These are phyloP conservation scores for Fusarium sp. DNA, from an alignment of 2,329 filamentous ascomycete genomes.

Conservation along the genomic window DNA sequence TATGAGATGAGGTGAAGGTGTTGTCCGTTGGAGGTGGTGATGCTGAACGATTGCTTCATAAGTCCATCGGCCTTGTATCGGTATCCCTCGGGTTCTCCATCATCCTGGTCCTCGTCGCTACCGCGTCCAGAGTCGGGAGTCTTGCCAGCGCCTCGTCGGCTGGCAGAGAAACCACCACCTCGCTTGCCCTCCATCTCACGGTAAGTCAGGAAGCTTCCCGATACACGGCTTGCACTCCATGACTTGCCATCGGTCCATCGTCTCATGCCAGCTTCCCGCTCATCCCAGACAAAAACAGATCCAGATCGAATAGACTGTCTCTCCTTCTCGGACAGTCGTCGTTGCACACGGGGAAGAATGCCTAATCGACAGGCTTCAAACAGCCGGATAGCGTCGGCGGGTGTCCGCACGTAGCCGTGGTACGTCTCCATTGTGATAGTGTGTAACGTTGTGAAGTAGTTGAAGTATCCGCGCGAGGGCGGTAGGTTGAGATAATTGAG, in stretches of 20 bases:
- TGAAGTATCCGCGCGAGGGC: constrained; percentile 29
- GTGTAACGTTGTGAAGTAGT: constrained; percentile 35
- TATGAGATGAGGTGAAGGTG: constrained; percentile 98
- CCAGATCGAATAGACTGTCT: constrained; percentile 95
- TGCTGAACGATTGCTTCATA: constrained; percentile 99
- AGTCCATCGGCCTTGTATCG: constrained; percentile 95
- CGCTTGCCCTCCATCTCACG: constrained; percentile 99
- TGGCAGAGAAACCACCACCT: constrained; percentile 77
- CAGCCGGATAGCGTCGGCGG: constrained; percentile 96
- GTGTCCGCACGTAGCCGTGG: constrained; percentile 93
- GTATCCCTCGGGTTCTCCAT: constrained; percentile 89
- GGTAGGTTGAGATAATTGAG: constrained; percentile 30
- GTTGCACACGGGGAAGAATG: constrained; percentile 89
- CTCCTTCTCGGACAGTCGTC: constrained; percentile 95
- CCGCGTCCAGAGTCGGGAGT: constrained; percentile 85
- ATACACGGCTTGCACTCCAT: constrained; percentile 97
- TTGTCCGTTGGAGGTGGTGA: constrained; percentile 88
- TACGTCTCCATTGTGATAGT: constrained; percentile 88
- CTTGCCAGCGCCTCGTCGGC: constrained; percentile 73
- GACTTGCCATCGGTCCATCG: constrained; percentile 99
- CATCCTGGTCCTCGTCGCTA: constrained; percentile 88
- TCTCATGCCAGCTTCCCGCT: constrained; percentile 97
- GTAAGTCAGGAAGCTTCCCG: constrained; percentile 96
- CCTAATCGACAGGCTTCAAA: constrained; percentile 96
- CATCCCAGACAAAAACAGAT: constrained; percentile 99